phyloP scores from a whole-genome alignment of 1,284 basidiomycete species.

The Heterobasidion parviporum region DNA sequence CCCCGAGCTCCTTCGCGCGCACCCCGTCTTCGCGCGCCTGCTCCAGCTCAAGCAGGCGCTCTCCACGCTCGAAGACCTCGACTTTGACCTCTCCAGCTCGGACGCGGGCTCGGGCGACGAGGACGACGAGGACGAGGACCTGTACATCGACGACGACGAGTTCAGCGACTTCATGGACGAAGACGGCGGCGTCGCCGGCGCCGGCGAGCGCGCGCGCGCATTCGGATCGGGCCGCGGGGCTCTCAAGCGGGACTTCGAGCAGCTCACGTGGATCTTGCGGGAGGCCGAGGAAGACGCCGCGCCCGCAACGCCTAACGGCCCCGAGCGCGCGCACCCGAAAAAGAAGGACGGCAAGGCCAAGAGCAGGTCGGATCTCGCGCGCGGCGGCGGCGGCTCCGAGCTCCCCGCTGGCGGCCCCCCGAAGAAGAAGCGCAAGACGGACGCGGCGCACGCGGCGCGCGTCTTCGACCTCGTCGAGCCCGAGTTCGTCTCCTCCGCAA shows the following conservation, averaged over 20 bases:
- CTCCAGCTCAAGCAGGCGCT: slow-evolving; percentile 83
- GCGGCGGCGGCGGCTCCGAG: background rate
- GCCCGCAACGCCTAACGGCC: background rate
- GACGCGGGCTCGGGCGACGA: slow-evolving; percentile 30
- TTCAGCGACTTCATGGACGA: slow-evolving; percentile 4
- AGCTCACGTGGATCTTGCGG: slow-evolving; percentile 46
- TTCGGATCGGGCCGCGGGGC: slow-evolving; percentile 1
- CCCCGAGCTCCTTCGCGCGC: slow-evolving; percentile 59
- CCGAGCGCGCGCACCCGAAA: background rate
- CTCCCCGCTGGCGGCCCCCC: slow-evolving; percentile 9
- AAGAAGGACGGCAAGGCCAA: slow-evolving; percentile 23
- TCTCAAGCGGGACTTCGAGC: slow-evolving; percentile 37
- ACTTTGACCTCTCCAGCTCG: slow-evolving; percentile 53
- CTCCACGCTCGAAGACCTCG: slow-evolving; percentile 74
- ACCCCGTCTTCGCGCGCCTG: slow-evolving; percentile 79
- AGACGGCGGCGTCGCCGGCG: slow-evolving; percentile 7
- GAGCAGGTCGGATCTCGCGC: background rate
- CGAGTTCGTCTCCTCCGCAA: slow-evolving; percentile 41
- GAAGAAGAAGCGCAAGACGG: slow-evolving; percentile 34
- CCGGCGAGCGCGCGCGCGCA: slow-evolving; percentile 13
- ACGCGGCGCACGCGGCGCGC: slow-evolving; percentile 21
- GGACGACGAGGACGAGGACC: slow-evolving; percentile 23
- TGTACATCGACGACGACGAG: slow-evolving; percentile 17
- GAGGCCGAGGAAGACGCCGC: slow-evolving; percentile 30
- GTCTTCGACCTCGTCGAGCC: slow-evolving; percentile 72